Base-by-base conservation (phyloP, 2,329 filamentous ascomycete species). In the Aulographum hederae region DNA sequence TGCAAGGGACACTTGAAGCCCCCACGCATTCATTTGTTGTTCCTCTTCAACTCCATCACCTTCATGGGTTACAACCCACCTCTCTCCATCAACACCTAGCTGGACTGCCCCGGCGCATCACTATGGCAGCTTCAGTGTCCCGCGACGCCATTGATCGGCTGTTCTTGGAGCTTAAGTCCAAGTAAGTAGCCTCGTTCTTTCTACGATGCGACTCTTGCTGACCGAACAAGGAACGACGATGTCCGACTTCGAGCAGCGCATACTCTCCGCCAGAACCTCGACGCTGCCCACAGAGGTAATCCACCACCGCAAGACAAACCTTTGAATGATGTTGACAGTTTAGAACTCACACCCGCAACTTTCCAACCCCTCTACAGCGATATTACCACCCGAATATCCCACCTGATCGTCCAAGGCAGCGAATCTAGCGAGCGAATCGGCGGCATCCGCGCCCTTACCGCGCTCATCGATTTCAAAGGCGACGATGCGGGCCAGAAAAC, bases 401-500 rank as follows among this genome's bases (percentile, higher is more conserved):
- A 67, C 40, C 65, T 95, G 41, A 82, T 92, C 38, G 73, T 82
- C 30, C 81, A 86, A 51, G 80, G 84, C 39, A 77, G 70, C 57
- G 85, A 93, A 51, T 77, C 81, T 4, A 73, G 76, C 43, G 89
- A 98, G 50, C 77, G 84, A 36, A 73, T 94, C 34, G 89, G 85
- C 38, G 91, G 89, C 32, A 78, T 98, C 38, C 77, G 89, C 45
- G 86, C 86, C 37, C 70, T 98, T 38, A 86, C 93, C 52, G 77
- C 78, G 35, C 71, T 98, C 33, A 86, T 95, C 53, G 85, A 94
- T 52, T 94, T 95, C 51, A 86, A 94, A 45, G 86, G 85, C 36
- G 81, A 94, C 43, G 91, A 98, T 57, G 73, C 80, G 16, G 82
- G 81, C 21, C 73, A 82, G 46, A 95, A 95, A 56, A 93, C 89